Base-by-base conservation (phyloP, 2,329 filamentous ascomycete species). In the Hymenoscyphus scutula region DNA sequence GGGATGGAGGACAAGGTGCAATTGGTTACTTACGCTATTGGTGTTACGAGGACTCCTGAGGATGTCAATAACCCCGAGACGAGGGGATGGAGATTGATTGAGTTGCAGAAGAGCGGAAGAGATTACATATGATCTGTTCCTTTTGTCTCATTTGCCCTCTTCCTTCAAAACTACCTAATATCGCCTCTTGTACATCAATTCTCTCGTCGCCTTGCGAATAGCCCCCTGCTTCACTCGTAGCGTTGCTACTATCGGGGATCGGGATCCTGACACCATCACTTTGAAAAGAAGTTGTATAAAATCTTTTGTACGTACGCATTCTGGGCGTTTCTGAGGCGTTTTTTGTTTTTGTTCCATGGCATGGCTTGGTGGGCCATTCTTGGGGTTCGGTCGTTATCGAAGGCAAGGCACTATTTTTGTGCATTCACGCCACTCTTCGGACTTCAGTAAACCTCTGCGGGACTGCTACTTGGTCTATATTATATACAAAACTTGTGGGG, bases 1-100 rank as follows among this genome's bases (percentile, higher is more conserved):
- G 95, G 95, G 53, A 98, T 97, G 92, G 95, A 99, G 77, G 95
- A 99, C 78, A 96, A 93, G 79, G 95, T 99, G 27, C 95, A 99
- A 78, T 88, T 97, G 70, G 95, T 99, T 69, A 98, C 95, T 1
- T 99, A 99, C 74, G 95, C 94, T 67, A 98, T 99, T 70, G 95
- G 95, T 71, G 90, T 99, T 64, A 99, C 95, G 3, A 84, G 95
- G 68, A 87, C 96, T 64, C 89, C 95, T 1, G 95, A 99, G 75
- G 95, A 99, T 70, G 94, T 98, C 69, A 94, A 89, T 81, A 98
- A 99, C 77, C 91, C 92, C 1, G 95, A 99, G 80, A 99, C 95
- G 11, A 85, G 93, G 74, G 95, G 95, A 34, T 99, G 95, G 95
- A 89, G 94, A 73, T 81, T 99, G 76, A 98, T 99, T 74, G 95